Evolutionary conservation across 2,329 filamentous ascomycete species (phyloP).

Genomic region (Fusarium pilosicola): DNA sequence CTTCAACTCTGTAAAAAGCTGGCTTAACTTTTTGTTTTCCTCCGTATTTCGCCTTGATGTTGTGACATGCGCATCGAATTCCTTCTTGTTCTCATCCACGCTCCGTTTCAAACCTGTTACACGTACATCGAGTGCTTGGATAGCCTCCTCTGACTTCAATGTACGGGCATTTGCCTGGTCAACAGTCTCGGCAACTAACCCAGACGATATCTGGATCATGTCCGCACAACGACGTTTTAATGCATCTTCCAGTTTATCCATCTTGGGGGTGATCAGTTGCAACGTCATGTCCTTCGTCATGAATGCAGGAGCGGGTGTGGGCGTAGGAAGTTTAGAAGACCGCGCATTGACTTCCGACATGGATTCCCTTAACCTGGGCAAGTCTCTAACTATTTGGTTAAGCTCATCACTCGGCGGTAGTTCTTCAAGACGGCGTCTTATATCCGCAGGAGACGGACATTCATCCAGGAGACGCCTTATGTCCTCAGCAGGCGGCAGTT

Average conservation of each 20-base stretch:
- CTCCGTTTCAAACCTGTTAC: neutral
- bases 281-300: conserved; percentile 16
- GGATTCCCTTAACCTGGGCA: conserved; percentile 6
- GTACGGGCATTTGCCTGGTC: conserved; percentile 31
- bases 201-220: conserved; percentile 5
- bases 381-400: conserved; percentile 1
- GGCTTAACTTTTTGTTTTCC: neutral
- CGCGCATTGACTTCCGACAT: neutral
- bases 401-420: conserved; percentile 10
- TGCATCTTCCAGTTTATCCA: conserved; percentile 11
- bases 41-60: neutral
- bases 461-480: neutral
- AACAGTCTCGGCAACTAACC: conserved; percentile 31
- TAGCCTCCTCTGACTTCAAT: conserved; percentile 12
- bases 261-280: conserved; percentile 10
- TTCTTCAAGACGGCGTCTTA: conserved; percentile 10
- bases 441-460: neutral
- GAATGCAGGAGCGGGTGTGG: neutral
- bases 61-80: neutral
- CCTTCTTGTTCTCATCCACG: neutral
- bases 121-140: conserved; percentile 8
- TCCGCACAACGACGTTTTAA: conserved; percentile 4
- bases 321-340: neutral
- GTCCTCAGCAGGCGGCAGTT: neutral
- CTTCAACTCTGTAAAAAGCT: neutral